Evolutionary conservation across 2,329 filamentous ascomycete genomes (phyloP).

Genomic region (Escovopsis weberi): DNA sequence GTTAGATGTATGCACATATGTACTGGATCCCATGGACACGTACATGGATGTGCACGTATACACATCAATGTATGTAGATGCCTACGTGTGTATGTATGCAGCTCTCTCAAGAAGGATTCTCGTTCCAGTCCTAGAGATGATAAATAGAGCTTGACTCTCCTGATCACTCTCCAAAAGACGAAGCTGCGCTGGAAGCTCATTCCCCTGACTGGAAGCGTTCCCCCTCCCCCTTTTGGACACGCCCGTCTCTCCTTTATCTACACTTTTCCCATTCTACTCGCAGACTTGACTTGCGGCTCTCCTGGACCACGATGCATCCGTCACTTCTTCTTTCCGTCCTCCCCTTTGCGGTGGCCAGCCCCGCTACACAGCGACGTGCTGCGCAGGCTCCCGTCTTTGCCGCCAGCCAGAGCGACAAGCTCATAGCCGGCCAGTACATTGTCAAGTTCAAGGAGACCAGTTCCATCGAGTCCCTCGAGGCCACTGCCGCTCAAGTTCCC

Average conservation of each 20-base stretch:
- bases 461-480: constrained; percentile 5
- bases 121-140: neutral
- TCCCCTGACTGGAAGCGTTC: neutral
- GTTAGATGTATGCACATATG: too few relatives aligned
- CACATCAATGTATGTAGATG: too few relatives aligned
- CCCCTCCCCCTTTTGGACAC: constrained; percentile 2
- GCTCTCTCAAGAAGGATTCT: too few relatives aligned
- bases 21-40: too few relatives aligned
- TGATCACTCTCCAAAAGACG: neutral
- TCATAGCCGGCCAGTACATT: constrained; percentile 17
- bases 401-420: constrained; percentile 4
- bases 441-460: constrained; percentile 15
- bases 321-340: constrained; percentile 12
- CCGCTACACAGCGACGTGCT: constrained; percentile 10
- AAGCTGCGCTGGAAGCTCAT: neutral
- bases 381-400: constrained; percentile 14
- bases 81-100: too few relatives aligned
- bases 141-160: constrained; percentile 4
- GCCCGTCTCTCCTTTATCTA: neutral
- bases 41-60: too few relatives aligned
- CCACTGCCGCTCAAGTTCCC: constrained; percentile 6
- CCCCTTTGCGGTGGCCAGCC: constrained; percentile 11
- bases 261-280: neutral
- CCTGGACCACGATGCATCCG: constrained; percentile 10
- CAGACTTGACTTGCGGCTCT: neutral